Evolutionary conservation across 2,329 filamentous ascomycete genomes (phyloP), one percentile per base, ranked within the genome.

Genomic region (Colletotrichum nymphaeae): DNA sequence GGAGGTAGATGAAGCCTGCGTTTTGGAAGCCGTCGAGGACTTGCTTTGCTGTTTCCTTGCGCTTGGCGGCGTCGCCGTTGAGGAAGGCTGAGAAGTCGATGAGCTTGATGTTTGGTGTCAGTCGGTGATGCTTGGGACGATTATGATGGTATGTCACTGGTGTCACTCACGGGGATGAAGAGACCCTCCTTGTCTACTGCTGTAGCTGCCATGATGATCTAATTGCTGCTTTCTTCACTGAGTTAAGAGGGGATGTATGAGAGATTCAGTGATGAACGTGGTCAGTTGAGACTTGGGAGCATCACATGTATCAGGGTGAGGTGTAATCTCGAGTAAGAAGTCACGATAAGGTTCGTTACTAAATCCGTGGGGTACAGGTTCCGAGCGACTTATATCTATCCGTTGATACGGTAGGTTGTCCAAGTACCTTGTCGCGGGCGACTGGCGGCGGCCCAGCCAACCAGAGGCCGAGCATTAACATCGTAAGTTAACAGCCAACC

Each of bases 1-100:
- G 92, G 52, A 97, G 90, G 83, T 98, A 98, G 79, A 98, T 90
- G 86, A 98, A 98, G 70, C 95, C 95, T 2, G 95, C 93, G 1
- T 89, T 92, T 78, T 95, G 93, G 85, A 98, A 97, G 55, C 94
- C 95, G 66, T 91, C 80, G 14, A 96, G 91, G 76, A 98, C 92
- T 53, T 93, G 90, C 66, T 90, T 83, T 26, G 95, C 95, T 1
- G 93, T 91, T 56, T 88, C 83, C 63, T 88, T 84, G 77, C 92
- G 93, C 76, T 93, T 86, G 11, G 86, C 78, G 0, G 89, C 84
- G 24, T 88, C 87, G 42, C 93, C 93, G 70, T 87, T 83, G 28
- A 94, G 89, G 82, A 95, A 97, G 56, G 87, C 87, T 14, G 90
- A 90, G 81, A 97, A 95, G 86, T 97, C 92, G 79, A 95, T 93